A percentile compares a stretch with the other conserved stretches of the same genome.
phyloP scores from a whole-genome alignment of 495 filamentous ascomycete species.

The Haplographium delicatum region DNA sequence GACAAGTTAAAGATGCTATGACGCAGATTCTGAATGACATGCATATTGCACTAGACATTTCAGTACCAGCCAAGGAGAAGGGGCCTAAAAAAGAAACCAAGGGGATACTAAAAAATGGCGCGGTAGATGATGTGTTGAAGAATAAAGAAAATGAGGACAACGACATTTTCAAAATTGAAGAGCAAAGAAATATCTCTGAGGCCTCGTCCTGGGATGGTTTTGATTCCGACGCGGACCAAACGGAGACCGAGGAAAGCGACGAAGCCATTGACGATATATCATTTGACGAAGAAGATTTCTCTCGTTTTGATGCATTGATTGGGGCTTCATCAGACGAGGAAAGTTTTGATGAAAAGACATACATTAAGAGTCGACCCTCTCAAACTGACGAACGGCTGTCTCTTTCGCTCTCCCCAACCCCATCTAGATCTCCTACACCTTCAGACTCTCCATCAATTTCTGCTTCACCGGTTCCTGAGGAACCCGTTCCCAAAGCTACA shows the following conservation, averaged over 20 bases:
- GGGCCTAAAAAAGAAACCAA: slow-evolving; percentile 27
- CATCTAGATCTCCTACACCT: slow-evolving; percentile 6
- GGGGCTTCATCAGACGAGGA: slow-evolving; percentile 27
- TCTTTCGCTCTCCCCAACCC: slow-evolving; percentile 20
- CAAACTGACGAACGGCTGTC: slow-evolving; percentile 13
- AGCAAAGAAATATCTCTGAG: slow-evolving; percentile 1
- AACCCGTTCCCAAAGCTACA: slow-evolving; percentile 30
- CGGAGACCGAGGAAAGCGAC: slow-evolving; percentile 5
- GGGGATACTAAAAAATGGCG: slow-evolving; percentile 16
- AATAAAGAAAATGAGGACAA: slow-evolving; percentile 22
- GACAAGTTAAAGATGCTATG: slow-evolving; percentile 64
- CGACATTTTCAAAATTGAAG: slow-evolving; percentile 16
- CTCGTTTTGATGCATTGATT: slow-evolving; percentile 31
- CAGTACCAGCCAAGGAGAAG: slow-evolving; percentile 25
- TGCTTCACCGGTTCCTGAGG: slow-evolving; percentile 35
- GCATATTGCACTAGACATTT: slow-evolving; percentile 53
- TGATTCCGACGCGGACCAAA: slow-evolving; percentile 10
- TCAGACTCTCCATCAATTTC: slow-evolving; percentile 26
- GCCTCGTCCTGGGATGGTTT: slow-evolving; percentile 24
- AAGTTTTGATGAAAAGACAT: slow-evolving; percentile 24
- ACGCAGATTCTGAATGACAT: slow-evolving; percentile 57
- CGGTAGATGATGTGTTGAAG: slow-evolving; percentile 10
- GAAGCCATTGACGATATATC: slow-evolving; percentile 25
- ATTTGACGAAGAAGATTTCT: slow-evolving; percentile 32
- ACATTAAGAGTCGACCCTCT: slow-evolving; percentile 1